phyloP scores from a whole-genome alignment of 2,329 filamentous ascomycete genomes.

The Lasiodiplodia sp. region DNA sequence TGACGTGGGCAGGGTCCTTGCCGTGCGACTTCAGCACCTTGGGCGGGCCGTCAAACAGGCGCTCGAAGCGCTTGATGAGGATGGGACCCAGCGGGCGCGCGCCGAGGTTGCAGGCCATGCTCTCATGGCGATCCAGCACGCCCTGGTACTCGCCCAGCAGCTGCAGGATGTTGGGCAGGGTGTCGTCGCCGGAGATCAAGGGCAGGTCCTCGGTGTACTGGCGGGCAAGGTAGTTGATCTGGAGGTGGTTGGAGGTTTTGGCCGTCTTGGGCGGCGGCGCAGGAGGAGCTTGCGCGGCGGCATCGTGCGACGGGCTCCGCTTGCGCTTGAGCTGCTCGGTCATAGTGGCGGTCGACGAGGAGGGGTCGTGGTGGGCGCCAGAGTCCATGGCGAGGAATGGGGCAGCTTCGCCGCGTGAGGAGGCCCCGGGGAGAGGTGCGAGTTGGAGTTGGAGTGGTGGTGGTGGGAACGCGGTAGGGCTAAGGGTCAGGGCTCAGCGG shows the following conservation, averaged over 20 bases:
- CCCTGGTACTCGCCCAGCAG: slow-evolving; percentile 84
- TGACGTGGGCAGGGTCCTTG: slow-evolving; percentile 68
- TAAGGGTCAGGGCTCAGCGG: slow-evolving; percentile 24
- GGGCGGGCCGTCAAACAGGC: slow-evolving; percentile 83
- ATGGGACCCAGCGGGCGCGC: slow-evolving; percentile 84
- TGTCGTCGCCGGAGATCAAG: slow-evolving; percentile 70
- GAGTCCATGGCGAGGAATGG: slow-evolving; percentile 21
- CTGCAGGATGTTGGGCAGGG: slow-evolving; percentile 74
- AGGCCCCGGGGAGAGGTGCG: background rate
- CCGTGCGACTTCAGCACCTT: slow-evolving; percentile 68
- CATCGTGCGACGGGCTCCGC: slow-evolving; percentile 51
- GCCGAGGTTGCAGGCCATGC: slow-evolving; percentile 83
- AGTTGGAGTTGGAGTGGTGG: background rate
- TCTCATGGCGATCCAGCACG: slow-evolving; percentile 84
- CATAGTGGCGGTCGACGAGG: slow-evolving; percentile 26
- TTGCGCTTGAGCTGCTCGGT: slow-evolving; percentile 55
- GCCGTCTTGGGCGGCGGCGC: slow-evolving; percentile 57
- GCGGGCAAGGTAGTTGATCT: slow-evolving; percentile 73
- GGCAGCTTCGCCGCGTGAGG: slow-evolving; percentile 8
- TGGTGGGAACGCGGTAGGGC: slow-evolving; percentile 20
- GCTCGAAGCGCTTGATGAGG: slow-evolving; percentile 84
- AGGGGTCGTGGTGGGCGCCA: slow-evolving; percentile 20
- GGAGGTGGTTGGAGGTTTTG: slow-evolving; percentile 67
- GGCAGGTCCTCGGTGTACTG: slow-evolving; percentile 69
- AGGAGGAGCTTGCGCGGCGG: slow-evolving; percentile 38